phyloP scores from a whole-genome alignment of 805 yeast species.

The Zygoascus tannicola region DNA sequence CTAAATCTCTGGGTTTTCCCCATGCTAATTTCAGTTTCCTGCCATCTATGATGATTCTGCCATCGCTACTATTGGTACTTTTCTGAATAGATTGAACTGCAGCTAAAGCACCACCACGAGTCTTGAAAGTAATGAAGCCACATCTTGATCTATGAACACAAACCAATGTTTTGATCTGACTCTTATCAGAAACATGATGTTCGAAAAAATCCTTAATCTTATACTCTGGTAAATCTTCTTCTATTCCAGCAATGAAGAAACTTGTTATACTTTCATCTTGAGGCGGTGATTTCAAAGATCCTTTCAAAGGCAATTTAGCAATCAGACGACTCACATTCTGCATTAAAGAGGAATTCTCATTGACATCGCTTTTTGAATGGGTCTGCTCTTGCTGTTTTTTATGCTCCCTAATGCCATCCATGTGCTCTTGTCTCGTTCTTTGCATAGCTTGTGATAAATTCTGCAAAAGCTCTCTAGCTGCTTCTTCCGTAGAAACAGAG shows the following conservation, averaged over 20 bases:
- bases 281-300: conserved; percentile 38
- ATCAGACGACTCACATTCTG: conserved; percentile 45
- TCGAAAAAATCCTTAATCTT: conserved; percentile 43
- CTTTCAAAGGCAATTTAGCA: conserved; percentile 59
- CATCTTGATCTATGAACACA: conserved; percentile 51
- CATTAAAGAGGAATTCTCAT: conserved; percentile 11
- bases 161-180: conserved; percentile 40
- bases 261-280: conserved; percentile 39
- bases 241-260: conserved; percentile 69
- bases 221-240: conserved; percentile 57
- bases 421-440: not conserved
- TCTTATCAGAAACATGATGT: conserved; percentile 24
- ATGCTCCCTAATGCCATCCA: not conserved
- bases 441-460: conserved; percentile 34
- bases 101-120: conserved; percentile 44
- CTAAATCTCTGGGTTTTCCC: conserved; percentile 23
- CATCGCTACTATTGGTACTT: conserved; percentile 9
- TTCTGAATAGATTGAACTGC: conserved; percentile 11
- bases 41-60: conserved; percentile 24
- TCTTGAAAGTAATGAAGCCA: conserved; percentile 51
- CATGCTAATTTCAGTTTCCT: conserved; percentile 23
- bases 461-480: conserved; percentile 43
- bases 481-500: not conserved
- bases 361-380: not conserved
- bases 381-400: conserved; percentile 13